Base-by-base conservation (phyloP, 2,329 filamentous ascomycete genomes). In the Trichoderma sp. region DNA sequence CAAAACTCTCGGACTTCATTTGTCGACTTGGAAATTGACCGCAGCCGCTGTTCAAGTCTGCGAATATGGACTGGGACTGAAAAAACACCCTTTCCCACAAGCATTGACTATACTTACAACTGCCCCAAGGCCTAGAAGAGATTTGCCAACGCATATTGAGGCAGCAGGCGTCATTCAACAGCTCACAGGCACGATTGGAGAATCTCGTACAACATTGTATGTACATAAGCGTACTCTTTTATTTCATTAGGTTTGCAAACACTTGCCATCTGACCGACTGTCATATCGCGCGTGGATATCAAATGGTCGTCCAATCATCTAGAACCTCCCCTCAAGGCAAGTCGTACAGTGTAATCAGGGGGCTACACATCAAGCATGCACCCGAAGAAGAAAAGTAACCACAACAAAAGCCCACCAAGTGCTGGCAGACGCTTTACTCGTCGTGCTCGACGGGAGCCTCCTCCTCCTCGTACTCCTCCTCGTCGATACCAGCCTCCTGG, bases 401-500 rank as follows among this genome's bases (percentile, higher is more conserved):
- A 44, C 30, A 51, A 26, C n/a, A 28, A 52, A 43, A 44, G 51
- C 43, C 34, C 52, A 28, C 57, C 61, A 39, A 10, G 44, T 30
- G 24, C n/a, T 34, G 9, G 21, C 50, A 12, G 21, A 17, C 26
- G 10, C 17, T 48, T 66, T 66, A 66, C 65, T 66, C 65, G 3
- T 66, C 65, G 41, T 34, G 24, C 65, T 66, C 65, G 12, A 10
- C 45, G 79, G 88, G 88, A 71, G 84, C 85, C 81, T 97, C 93
- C 85, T 95, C 92, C 75, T 90, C 90, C 78, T 96, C 93, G 79
- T 96, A 93, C 83, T 97, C 93, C 74, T 92, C 94, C 83, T 99
- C 95, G 68, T 95, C 96, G 81, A 97, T 88, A 76, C 92, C 91
- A 79, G 95, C 95, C 81, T 99, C 95, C 88, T 99, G 95, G 89